Evolutionary conservation across 176 grass and related monocot genomes (phyloP).

Genomic region (Tillandsia leiboldiana): DNA sequence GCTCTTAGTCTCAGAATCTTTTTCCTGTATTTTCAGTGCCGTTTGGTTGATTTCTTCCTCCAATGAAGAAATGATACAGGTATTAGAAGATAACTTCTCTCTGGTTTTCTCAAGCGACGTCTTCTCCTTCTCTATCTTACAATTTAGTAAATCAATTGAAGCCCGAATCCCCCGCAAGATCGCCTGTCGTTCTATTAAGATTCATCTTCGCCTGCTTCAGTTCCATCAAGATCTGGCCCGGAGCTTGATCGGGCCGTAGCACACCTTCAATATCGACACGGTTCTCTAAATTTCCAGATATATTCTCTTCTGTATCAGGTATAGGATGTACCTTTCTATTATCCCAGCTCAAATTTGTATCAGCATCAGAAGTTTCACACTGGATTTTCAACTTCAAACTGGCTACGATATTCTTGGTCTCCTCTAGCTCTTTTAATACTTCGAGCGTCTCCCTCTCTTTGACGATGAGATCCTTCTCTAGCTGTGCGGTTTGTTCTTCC

Average conservation of each 20-base stretch:
- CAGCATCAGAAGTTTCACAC: conserved; percentile 24
- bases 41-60: conserved; percentile 52
- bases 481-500: conserved; percentile 44
- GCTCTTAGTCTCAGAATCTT: conserved; percentile 38
- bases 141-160: conserved; percentile 38
- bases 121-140: conserved; percentile 52
- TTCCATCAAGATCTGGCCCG: conserved; percentile 26
- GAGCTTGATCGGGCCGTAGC: conserved; percentile 1
- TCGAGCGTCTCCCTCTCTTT: conserved; percentile 81
- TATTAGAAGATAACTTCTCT: conserved; percentile 44
- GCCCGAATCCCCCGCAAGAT: conserved; percentile 42
- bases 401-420: conserved; percentile 62
- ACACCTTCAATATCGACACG: conserved; percentile 6
- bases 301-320: conserved; percentile 26
- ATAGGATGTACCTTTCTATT: background rate
- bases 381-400: conserved; percentile 60
- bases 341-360: background rate
- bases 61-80: conserved; percentile 42
- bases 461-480: conserved; percentile 59
- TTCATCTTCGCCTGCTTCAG: conserved; percentile 45
- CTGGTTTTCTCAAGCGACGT: conserved; percentile 35
- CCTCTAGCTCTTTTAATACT: conserved; percentile 74
- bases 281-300: conserved; percentile 14
- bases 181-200: conserved; percentile 40
- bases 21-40: conserved; percentile 38